A percentile compares a stretch with the other conserved stretches of the same genome.
Evolutionary conservation across 768 basidiomycete genomes (phyloP).

Genomic region (Baorangia bicolor): DNA sequence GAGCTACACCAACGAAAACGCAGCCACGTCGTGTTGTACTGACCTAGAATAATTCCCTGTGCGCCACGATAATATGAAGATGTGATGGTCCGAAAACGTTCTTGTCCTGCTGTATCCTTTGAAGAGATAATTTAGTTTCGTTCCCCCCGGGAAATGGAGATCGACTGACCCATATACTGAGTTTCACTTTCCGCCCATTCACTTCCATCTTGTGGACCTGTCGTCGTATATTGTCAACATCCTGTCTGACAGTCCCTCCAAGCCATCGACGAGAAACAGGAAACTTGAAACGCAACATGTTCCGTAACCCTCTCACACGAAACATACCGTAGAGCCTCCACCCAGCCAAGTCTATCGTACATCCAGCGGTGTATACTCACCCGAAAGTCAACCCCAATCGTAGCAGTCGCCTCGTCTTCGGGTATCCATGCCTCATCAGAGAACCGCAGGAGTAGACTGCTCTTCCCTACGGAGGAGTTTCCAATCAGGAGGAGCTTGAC

Average conservation of each 20-base stretch:
- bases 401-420: constrained; percentile 85
- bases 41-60: constrained; percentile 78
- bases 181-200: constrained; percentile 80
- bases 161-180: constrained; percentile 91
- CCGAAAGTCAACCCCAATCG: constrained; percentile 83
- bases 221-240: neutral
- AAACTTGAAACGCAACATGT: neutral
- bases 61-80: constrained; percentile 92
- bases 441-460: constrained; percentile 88
- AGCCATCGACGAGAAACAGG: neutral
- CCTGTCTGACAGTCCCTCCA: too few species aligned
- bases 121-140: neutral
- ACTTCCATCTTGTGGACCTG: constrained; percentile 90
- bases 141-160: neutral
- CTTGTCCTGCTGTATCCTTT: constrained; percentile 95
- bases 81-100: constrained; percentile 94
- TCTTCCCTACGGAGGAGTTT: constrained; percentile 91
- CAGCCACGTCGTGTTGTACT: neutral
- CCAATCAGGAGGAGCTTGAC: constrained; percentile 84
- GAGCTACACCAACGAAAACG: neutral
- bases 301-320: neutral
- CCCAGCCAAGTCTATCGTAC: neutral
- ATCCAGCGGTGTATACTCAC: constrained; percentile 42
- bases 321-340: neutral
- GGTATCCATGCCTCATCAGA: constrained; percentile 95